Percentiles rank a stretch among this genome's conserved stretches.
These are phyloP conservation scores for Dryas integrifolia DNA, from an alignment of 331 rosid species.

Conservation along the genomic window DNA sequence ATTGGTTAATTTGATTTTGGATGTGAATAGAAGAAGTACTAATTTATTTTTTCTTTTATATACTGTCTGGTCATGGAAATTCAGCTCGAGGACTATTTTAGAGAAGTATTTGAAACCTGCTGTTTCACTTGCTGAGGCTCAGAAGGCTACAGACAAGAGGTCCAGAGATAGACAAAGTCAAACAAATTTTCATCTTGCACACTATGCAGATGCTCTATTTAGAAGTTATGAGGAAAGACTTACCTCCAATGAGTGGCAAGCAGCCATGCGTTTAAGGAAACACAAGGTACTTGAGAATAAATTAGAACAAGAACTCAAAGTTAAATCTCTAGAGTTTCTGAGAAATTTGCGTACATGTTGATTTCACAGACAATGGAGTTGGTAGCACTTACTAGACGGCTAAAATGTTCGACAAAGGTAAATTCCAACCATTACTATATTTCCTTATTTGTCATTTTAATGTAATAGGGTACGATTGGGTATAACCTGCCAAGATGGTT, in stretches of 20 bases:
- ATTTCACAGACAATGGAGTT: slow-evolving; percentile 62
- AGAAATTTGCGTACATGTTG: slow-evolving; percentile 25
- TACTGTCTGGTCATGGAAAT: slow-evolving; percentile 20
- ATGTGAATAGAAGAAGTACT: slow-evolving; percentile 9
- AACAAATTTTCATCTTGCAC: slow-evolving; percentile 85
- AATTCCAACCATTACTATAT: slow-evolving; percentile 4
- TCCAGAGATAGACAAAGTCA: slow-evolving; percentile 61
- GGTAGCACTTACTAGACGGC: slow-evolving; percentile 72
- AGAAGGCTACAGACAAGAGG: slow-evolving; percentile 51
- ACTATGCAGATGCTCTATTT: slow-evolving; percentile 86
- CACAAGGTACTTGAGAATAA: slow-evolving; percentile 59
- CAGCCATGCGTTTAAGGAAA: slow-evolving; percentile 83
- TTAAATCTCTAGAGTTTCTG: slow-evolving; percentile 6
- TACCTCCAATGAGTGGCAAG: slow-evolving; percentile 85
- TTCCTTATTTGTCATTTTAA: slow-evolving; percentile 19
- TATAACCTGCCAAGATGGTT: slow-evolving; percentile 10
- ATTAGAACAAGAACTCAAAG: slow-evolving; percentile 15
- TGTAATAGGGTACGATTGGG: slow-evolving; percentile 12
- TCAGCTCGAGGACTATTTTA: slow-evolving; percentile 93
- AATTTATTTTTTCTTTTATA: slow-evolving; percentile 9
- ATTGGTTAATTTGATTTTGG: slow-evolving; percentile 10
- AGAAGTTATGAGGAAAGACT: slow-evolving; percentile 90
- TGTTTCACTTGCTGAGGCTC: slow-evolving; percentile 69
- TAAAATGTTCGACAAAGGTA: slow-evolving; percentile 74
- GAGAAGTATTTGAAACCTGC: slow-evolving; percentile 90